Conservation (phyloP, 192 early-diverging fungal genomes). For the Backusella psychrophila region DNA sequence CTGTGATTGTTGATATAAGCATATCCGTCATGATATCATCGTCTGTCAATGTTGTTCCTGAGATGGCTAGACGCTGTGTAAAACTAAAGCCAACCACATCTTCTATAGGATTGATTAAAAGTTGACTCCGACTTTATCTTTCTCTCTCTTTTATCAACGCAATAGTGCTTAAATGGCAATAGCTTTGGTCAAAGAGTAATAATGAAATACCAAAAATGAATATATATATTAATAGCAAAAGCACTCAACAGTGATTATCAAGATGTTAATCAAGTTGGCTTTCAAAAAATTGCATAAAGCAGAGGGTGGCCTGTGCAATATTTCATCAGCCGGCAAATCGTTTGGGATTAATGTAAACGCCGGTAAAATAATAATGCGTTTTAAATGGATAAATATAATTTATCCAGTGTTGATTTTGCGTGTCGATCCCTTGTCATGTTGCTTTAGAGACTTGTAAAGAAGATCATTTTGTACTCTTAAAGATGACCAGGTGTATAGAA, state of each 20-base stretch:
- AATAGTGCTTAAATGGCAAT: neutral
- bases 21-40: neutral
- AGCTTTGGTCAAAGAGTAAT: neutral
- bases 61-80: neutral
- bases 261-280: neutral
- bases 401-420: no score
- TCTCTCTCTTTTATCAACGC: neutral
- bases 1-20: no score
- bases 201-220: neutral
- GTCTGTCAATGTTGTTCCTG: neutral
- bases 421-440: no score
- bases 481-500: no score
- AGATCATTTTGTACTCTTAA: no score
- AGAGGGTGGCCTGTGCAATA: neutral
- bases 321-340: no score
- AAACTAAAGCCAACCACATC: neutral
- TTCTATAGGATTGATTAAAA: neutral
- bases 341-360: no score
- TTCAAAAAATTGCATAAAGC: neutral
- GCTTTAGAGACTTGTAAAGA: no score
- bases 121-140: neutral
- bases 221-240: neutral
- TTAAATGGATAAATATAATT: no score
- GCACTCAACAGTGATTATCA: neutral
- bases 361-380: no score